These are phyloP conservation scores for Cladosporium sp. DNA, from an alignment of 2,329 filamentous ascomycete genomes.

Conservation along the genomic window DNA sequence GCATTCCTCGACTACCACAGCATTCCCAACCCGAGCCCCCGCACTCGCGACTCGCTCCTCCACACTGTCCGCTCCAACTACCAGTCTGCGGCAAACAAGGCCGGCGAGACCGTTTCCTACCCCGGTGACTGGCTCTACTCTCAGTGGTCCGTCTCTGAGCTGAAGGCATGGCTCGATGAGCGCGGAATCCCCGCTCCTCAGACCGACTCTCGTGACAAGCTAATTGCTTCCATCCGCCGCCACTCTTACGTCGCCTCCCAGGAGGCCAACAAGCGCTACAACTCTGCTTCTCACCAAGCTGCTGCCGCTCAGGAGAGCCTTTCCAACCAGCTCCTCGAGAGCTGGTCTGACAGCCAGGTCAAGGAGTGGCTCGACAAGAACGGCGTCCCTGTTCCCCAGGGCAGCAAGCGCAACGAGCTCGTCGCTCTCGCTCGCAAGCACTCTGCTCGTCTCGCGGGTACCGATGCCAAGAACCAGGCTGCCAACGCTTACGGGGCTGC, in stretches of 20 bases:
- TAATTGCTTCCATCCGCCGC: constrained; percentile 84
- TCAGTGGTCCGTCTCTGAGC: constrained; percentile 85
- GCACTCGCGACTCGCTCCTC: constrained; percentile 76
- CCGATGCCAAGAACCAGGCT: constrained; percentile 51
- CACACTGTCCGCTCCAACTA: constrained; percentile 77
- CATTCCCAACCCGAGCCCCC: constrained; percentile 84
- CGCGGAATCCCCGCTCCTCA: constrained; percentile 84
- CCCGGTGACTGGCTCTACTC: constrained; percentile 94
- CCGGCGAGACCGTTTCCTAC: constrained; percentile 75
- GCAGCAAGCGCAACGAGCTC: constrained; percentile 84
- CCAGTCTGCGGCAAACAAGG: constrained; percentile 68
- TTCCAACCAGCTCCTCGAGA: constrained; percentile 78
- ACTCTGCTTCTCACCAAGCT: constrained; percentile 56
- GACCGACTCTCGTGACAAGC: constrained; percentile 75
- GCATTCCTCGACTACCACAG: constrained; percentile 83
- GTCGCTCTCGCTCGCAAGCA: constrained; percentile 86
- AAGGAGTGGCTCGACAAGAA: constrained; percentile 95
- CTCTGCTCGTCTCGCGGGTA: constrained; percentile 64
- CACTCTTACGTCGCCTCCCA: constrained; percentile 62
- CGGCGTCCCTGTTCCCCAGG: constrained; percentile 82
- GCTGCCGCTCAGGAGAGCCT: constrained; percentile 65
- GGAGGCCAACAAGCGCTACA: constrained; percentile 53
- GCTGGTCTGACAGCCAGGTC: constrained; percentile 84
- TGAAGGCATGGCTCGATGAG: constrained; percentile 90
- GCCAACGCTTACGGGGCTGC: constrained; percentile 42